phyloP scores from a whole-genome alignment of 2,329 filamentous ascomycete species.

The Lachnellula hyalina region DNA sequence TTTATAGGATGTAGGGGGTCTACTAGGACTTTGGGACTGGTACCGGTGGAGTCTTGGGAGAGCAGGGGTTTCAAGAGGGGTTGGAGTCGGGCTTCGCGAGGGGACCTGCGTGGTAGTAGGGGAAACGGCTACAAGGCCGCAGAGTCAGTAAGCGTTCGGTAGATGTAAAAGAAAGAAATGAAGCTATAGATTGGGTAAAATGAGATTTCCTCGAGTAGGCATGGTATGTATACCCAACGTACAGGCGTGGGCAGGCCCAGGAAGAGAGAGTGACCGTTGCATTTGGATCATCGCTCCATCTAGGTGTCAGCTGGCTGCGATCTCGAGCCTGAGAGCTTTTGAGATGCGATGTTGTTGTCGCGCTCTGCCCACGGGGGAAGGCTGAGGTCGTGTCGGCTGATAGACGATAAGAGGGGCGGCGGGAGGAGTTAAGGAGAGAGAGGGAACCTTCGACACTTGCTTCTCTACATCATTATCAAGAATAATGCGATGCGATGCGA shows the following conservation, averaged over 20 bases:
- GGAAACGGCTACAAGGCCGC: slow-evolving; percentile 40
- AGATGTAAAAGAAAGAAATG: neutral
- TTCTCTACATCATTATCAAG: too few species aligned
- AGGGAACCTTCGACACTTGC: too few species aligned
- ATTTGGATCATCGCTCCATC: slow-evolving; percentile 33
- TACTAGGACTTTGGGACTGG: slow-evolving; percentile 51
- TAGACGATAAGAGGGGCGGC: neutral
- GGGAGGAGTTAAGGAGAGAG: neutral
- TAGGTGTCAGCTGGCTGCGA: slow-evolving; percentile 19
- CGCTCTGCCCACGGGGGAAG: neutral
- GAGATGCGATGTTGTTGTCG: slow-evolving; percentile 18
- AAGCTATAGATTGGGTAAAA: neutral
- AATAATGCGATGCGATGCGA: too few species aligned
- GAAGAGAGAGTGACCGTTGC: slow-evolving; percentile 33
- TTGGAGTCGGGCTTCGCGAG: slow-evolving; percentile 43
- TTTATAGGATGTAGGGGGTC: slow-evolving; percentile 41
- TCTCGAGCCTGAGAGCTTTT: slow-evolving; percentile 25
- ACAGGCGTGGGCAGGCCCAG: slow-evolving; percentile 31
- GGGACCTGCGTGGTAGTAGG: slow-evolving; percentile 45
- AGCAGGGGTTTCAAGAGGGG: slow-evolving; percentile 48
- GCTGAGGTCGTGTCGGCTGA: neutral
- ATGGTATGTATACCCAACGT: slow-evolving; percentile 27
- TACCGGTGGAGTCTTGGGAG: slow-evolving; percentile 44
- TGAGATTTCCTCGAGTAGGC: neutral
- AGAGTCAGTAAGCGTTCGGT: slow-evolving; percentile 11